Base-by-base conservation (phyloP, 2,329 filamentous ascomycete genomes). In the Aspergillus puulaauensis region DNA sequence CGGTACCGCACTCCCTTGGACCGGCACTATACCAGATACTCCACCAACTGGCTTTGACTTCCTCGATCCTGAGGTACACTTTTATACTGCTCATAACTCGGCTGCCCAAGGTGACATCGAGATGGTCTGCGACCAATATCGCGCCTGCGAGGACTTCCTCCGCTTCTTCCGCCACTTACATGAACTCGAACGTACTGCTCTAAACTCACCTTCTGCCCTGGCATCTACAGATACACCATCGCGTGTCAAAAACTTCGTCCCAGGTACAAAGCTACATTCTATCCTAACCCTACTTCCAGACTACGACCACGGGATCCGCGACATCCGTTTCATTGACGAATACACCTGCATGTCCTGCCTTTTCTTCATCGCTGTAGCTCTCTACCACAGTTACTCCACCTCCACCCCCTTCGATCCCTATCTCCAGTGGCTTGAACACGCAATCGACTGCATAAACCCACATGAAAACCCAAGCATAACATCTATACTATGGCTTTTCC, bases 301-400 rank as follows among this genome's bases (percentile, higher is more conserved):
- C 27, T 70, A 72, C 37, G 68, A 72, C 43, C 70, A 68, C 40
- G 70, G 70, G 4, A 70, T 72, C 44, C 65, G 67, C 14, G 70
- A 70, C 54, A 62, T 72, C 40, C 65, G 69, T 8, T 72, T 70
- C 43, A 71, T 72, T 44, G 69, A 72, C 52, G 70, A 71, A 61
- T 70, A 70, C 49, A 64, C 67, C 8, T 69, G 69, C 54, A 66
- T 72, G 61, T 60, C 68, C 15, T 72, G 70, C 39, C 61, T 72
- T 33, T 63, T 72, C 23, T 72, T 71, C 56, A 62, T 72, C 17
- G 66, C 66, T 47, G 48, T 69, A 49, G 67, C 65, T 5, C 59
- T 72, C 6, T 64, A 69, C 37, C 67, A 72, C 49, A 67, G 61
- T 46, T 72, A 71, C 51, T 33, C 59, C 12, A 65, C 60, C 4